Conservation (phyloP, 306 rosid genomes). For the Prosopis cineraria region DNA sequence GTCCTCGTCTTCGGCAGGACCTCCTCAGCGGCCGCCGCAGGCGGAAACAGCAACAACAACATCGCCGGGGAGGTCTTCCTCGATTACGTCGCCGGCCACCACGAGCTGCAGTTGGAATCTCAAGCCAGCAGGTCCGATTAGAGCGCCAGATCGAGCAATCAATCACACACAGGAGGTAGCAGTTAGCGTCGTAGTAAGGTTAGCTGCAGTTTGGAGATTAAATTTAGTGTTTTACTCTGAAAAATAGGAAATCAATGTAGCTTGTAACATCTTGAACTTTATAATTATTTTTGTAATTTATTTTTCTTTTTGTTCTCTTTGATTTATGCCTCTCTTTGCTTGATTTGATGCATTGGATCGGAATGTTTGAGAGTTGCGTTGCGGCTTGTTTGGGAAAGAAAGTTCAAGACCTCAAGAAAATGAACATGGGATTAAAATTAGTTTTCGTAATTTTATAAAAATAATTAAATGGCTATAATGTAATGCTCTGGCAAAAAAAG, state of each 20-base stretch:
- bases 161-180: background rate
- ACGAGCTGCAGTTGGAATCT: slow-evolving; percentile 41
- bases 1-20: slow-evolving; percentile 65
- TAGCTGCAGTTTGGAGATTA: background rate
- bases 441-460: no score
- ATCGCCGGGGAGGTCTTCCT: slow-evolving; percentile 69
- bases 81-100: slow-evolving; percentile 77
- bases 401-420: no score
- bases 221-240: background rate
- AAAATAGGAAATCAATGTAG: background rate
- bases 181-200: slow-evolving; percentile 7
- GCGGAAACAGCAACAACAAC: background rate
- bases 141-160: background rate
- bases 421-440: no score
- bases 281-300: background rate
- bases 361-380: slow-evolving; percentile 5
- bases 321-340: background rate
- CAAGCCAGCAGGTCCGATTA: slow-evolving; percentile 51
- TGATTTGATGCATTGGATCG: background rate
- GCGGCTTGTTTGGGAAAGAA: no score
- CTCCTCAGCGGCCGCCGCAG: slow-evolving; percentile 43
- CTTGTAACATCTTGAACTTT: background rate
- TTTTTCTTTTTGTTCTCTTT: background rate
- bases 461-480: no score
- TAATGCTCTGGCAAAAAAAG: no score